A percentile compares a stretch with the other conserved stretches of the same genome.
These are phyloP conservation scores for Fonsecaea multimorphosa DNA, from an alignment of 2,329 filamentous ascomycete species.

Conservation along the genomic window DNA sequence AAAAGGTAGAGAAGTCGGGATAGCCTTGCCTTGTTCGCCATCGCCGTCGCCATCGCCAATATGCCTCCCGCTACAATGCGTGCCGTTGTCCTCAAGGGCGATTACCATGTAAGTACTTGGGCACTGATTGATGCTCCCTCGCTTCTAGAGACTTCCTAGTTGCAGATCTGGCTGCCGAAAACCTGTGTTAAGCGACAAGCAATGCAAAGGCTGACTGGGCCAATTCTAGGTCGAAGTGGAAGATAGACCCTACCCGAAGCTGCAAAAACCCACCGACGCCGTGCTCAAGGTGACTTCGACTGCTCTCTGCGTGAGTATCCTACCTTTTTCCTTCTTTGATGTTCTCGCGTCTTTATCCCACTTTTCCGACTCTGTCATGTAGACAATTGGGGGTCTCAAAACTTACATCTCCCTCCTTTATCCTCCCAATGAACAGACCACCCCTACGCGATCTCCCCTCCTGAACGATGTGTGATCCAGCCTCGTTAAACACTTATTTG, in stretches of 20 bases:
- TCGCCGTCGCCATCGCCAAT: neutral
- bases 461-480: too few relatives aligned
- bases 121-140: neutral
- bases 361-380: slow-evolving; percentile 47
- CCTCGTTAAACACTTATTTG: too few relatives aligned
- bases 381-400: too few relatives aligned
- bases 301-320: slow-evolving; percentile 37
- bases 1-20: neutral
- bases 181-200: neutral
- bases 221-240: slow-evolving; percentile 46
- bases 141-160: too few relatives aligned
- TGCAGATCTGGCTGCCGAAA: neutral
- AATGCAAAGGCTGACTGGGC: neutral
- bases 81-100: slow-evolving; percentile 39
- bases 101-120: slow-evolving; percentile 33
- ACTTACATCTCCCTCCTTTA: too few relatives aligned
- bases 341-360: slow-evolving; percentile 47
- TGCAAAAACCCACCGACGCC: slow-evolving; percentile 56
- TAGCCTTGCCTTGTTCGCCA: too few relatives aligned
- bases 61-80: slow-evolving; percentile 40
- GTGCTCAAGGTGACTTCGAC: slow-evolving; percentile 50
- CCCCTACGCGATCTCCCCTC: too few relatives aligned
- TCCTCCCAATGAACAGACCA: too few relatives aligned
- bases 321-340: too few relatives aligned
- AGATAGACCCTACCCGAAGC: slow-evolving; percentile 52